phyloP scores from a whole-genome alignment of 306 rosid species.

The Vigna trinervia region DNA sequence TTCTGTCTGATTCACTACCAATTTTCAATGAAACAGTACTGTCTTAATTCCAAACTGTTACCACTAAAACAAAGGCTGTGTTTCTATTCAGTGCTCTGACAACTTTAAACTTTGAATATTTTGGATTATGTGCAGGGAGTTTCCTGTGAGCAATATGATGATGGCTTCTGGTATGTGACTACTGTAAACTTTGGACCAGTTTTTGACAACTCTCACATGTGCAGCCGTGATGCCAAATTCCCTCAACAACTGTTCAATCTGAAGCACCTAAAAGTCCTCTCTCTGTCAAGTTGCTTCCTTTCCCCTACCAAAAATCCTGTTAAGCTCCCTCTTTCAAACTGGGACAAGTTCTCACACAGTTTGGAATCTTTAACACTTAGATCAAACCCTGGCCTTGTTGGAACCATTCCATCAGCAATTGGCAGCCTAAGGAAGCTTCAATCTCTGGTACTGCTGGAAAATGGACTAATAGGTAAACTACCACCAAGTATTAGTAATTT shows the following conservation, averaged over 20 bases:
- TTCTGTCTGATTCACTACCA: neutral
- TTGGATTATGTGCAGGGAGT: conserved; percentile 53
- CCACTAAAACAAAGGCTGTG: neutral
- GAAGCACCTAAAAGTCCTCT: conserved; percentile 54
- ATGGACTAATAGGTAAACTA: conserved; percentile 53
- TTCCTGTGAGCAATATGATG: conserved; percentile 58
- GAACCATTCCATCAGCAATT: conserved; percentile 52
- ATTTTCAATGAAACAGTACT: conserved; percentile 28
- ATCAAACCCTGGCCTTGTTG: conserved; percentile 62
- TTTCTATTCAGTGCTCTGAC: conserved; percentile 5
- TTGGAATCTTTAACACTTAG: conserved; percentile 58
- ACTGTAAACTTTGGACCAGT: conserved; percentile 53
- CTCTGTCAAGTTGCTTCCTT: conserved; percentile 52
- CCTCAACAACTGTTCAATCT: conserved; percentile 57
- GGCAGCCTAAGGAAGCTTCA: conserved; percentile 55
- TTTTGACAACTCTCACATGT: conserved; percentile 55
- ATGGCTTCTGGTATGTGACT: conserved; percentile 58
- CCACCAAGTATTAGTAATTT: conserved; percentile 52
- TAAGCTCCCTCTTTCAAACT: conserved; percentile 50
- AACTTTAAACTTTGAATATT: neutral
- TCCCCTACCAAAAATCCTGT: conserved; percentile 49
- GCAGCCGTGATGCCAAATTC: conserved; percentile 47
- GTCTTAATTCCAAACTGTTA: conserved; percentile 1
- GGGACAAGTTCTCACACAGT: conserved; percentile 54
- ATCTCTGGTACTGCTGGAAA: conserved; percentile 54